Evolutionary conservation across 169 alveolate species (phyloP).

Genomic region (Pseudocohnilembus persalinus): DNA sequence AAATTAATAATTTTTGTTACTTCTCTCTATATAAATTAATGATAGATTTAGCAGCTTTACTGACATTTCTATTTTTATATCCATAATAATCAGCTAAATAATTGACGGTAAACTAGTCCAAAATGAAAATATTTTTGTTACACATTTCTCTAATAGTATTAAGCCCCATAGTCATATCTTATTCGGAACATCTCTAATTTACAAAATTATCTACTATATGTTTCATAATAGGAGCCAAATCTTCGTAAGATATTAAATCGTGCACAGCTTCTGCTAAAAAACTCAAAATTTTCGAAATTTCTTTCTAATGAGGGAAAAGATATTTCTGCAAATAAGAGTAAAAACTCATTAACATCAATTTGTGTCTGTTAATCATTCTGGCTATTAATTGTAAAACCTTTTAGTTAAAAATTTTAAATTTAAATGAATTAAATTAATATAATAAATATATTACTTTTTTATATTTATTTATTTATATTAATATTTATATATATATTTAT

Average conservation of each 20-base stretch:
- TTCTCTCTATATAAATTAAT: constrained; percentile 30
- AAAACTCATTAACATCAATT: constrained; percentile 23
- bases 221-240: constrained; percentile 13
- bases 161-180: constrained; percentile 37
- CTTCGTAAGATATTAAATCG: constrained; percentile 37
- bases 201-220: constrained; percentile 40
- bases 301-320: constrained; percentile 40
- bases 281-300: constrained; percentile 28
- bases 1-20: not conserved
- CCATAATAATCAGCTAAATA: constrained; percentile 31
- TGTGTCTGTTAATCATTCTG: constrained; percentile 39
- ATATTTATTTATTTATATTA: too few species aligned
- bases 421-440: too few species aligned
- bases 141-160: constrained; percentile 40
- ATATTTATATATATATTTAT: too few species aligned
- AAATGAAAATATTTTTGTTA: constrained; percentile 16
- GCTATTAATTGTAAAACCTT: constrained; percentile 24
- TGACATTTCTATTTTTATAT: constrained; percentile 44
- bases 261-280: constrained; percentile 44
- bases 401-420: too few species aligned
- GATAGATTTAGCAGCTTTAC: constrained; percentile 43
- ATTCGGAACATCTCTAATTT: constrained; percentile 41
- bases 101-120: constrained; percentile 24
- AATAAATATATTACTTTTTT: too few species aligned
- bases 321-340: constrained; percentile 35